Evolutionary conservation across 176 grass and related monocot genomes (phyloP), one percentile per base, ranked within the genome.

Genomic region (Poa pratensis): DNA sequence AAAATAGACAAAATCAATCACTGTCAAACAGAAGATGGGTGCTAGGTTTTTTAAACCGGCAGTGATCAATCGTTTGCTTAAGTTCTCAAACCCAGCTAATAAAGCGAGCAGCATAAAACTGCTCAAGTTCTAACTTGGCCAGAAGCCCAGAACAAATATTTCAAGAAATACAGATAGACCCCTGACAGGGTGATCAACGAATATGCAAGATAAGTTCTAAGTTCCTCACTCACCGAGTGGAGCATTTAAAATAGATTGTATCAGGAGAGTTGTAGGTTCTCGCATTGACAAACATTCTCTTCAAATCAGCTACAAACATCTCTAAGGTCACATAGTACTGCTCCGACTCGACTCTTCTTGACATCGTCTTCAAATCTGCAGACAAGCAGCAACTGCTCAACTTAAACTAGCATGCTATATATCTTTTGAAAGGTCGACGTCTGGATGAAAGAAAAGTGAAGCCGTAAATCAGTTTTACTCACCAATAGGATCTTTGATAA

Each of bases 401-500:
- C 27, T 78, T 86, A 58, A 24, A 68, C 72, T 51, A 74, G 32
- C 46, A 91, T 18, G 49, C 0, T 1, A 14, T 67, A 59, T 78
- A 19, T 59, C n/a, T 82, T 79, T 23, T 8, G 37, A 17, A 39
- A 57, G 34, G 37, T 43, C 11, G 59, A 20, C 9, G 52, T 20
- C 65, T 62, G 23, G 59, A 62, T 62, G 59, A 64, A 52, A 66
- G 58, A 26, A 68, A 84, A 66, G 13, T 75, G 51, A 53, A 66
- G 27, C 28, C n/a, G 13, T 54, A 77, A 77, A 59, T 57, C 40
- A 66, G 39, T 76, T 20, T 59, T 83, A 43, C 80, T 82, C 69
- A 99, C 97, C 97, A 87, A 99, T 99, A 52, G 97, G 94, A 89
- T 99, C 94, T 87, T 99, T 99, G 80, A 99, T 99, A 72, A 99